phyloP scores from a whole-genome alignment of 805 yeast genomes.

The Nematodospora valgi region DNA sequence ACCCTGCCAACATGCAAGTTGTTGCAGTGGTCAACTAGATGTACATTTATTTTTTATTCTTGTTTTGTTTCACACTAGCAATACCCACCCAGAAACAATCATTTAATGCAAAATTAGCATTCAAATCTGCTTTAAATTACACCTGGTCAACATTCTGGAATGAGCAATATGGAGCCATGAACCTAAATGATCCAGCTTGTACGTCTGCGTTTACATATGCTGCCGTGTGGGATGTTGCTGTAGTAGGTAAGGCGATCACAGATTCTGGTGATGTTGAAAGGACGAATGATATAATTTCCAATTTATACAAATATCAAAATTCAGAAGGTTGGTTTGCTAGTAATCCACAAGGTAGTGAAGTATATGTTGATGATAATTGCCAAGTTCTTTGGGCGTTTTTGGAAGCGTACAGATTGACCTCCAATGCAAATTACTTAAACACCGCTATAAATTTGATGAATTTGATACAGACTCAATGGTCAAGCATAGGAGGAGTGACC shows the following conservation, averaged over 20 bases:
- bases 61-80: no score
- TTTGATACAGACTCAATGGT: slow-evolving; percentile 19
- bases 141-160: slow-evolving; percentile 23
- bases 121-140: not conserved
- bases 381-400: slow-evolving; percentile 25
- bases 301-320: slow-evolving; percentile 18
- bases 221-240: slow-evolving; percentile 27
- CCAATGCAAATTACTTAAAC: slow-evolving; percentile 15
- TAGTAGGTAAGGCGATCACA: slow-evolving; percentile 19
- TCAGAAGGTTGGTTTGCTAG: slow-evolving; percentile 20
- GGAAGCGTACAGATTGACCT: slow-evolving; percentile 20
- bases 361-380: slow-evolving; percentile 28
- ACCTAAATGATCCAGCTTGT: slow-evolving; percentile 18
- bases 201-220: slow-evolving; percentile 11
- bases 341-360: slow-evolving; percentile 18
- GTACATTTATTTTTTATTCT: no score
- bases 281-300: slow-evolving; percentile 11
- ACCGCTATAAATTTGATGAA: slow-evolving; percentile 16
- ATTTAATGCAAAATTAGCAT: slow-evolving; percentile 1
- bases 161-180: slow-evolving; percentile 12
- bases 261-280: slow-evolving; percentile 12
- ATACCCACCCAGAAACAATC: not conserved
- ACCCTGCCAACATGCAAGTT: no score
- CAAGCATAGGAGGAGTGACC: slow-evolving; percentile 21
- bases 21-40: no score